These are phyloP conservation scores for Trametes cubensis DNA, from an alignment of 768 basidiomycete species.

Conservation along the genomic window DNA sequence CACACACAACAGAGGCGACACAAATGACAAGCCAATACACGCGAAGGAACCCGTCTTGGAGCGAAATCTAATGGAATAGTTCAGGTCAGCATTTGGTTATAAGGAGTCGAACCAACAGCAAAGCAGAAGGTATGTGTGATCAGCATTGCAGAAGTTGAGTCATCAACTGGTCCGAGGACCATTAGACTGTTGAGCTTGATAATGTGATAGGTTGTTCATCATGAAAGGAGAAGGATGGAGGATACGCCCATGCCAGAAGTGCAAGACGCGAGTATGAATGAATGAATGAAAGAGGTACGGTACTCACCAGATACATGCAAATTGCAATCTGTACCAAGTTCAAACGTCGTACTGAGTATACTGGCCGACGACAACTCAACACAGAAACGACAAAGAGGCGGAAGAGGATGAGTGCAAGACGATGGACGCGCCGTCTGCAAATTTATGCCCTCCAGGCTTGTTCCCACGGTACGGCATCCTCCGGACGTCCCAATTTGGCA, in stretches of 20 bases:
- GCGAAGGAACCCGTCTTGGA: background rate
- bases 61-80: background rate
- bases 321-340: too few species aligned
- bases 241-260: background rate
- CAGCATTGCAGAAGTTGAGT: constrained; percentile 30
- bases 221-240: background rate
- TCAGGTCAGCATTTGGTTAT: background rate
- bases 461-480: constrained; percentile 7
- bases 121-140: background rate
- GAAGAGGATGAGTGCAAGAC: background rate
- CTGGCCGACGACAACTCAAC: too few species aligned
- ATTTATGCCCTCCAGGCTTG: background rate
- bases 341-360: too few species aligned
- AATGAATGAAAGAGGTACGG: background rate
- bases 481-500: background rate
- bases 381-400: background rate
- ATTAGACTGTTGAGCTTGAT: constrained; percentile 32
- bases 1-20: background rate
- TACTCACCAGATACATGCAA: background rate
- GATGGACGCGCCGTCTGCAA: background rate
- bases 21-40: background rate
- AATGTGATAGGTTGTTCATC: constrained; percentile 29
- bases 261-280: background rate
- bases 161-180: constrained; percentile 27
- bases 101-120: background rate